These are phyloP conservation scores for Paragyromitra xinjiangensis DNA, from an alignment of 495 filamentous ascomycete species.

Conservation along the genomic window DNA sequence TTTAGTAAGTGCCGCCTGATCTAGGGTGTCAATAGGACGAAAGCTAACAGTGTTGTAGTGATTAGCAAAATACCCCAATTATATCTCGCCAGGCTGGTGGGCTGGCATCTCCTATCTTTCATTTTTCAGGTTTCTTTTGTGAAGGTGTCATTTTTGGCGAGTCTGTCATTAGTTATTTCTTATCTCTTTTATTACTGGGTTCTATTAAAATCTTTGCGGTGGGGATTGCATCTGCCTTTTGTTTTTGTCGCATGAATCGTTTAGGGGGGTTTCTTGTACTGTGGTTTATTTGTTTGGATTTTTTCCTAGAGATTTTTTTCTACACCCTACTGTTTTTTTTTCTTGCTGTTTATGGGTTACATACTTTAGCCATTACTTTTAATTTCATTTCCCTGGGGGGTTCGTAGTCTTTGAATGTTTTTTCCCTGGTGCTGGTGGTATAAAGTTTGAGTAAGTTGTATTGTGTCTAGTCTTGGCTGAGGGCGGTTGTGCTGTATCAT, in stretches of 20 bases:
- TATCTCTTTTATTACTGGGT: conserved; percentile 28
- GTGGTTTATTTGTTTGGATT: conserved; percentile 10
- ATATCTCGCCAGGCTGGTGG: conserved; percentile 14
- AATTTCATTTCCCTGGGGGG: neutral
- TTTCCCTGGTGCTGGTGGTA: neutral
- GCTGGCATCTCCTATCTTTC: conserved; percentile 23
- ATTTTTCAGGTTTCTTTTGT: conserved; percentile 36
- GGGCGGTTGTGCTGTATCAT: neutral
- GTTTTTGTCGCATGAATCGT: conserved; percentile 6
- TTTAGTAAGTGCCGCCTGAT: conserved; percentile 78
- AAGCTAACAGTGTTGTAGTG: conserved; percentile 41
- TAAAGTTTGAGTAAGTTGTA: neutral
- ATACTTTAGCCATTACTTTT: neutral
- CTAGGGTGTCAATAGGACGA: neutral
- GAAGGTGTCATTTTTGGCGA: conserved; percentile 43
- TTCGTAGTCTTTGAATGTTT: neutral
- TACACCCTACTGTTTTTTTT: neutral
- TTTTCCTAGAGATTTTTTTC: neutral
- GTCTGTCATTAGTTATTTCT: conserved; percentile 24
- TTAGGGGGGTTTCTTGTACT: neutral
- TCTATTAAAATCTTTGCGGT: conserved; percentile 11
- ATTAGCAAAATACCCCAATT: conserved; percentile 39
- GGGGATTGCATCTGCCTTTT: neutral
- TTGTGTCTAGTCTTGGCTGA: neutral
- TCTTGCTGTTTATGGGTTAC: neutral